Base-by-base conservation (phyloP, 2,329 filamentous ascomycete species). In the Neophaeococcomyces mojaviensis region DNA sequence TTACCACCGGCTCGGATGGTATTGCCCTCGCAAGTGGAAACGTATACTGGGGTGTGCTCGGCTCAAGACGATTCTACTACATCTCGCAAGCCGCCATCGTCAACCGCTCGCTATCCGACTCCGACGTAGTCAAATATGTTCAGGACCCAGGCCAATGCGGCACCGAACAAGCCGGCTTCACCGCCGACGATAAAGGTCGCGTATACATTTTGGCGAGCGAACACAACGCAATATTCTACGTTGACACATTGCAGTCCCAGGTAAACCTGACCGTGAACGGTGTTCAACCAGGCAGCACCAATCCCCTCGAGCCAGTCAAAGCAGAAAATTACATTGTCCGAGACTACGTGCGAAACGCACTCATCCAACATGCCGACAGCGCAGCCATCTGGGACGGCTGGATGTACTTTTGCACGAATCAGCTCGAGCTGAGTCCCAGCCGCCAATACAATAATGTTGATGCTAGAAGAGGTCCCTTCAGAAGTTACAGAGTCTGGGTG, bases 161-260 rank as follows among this genome's bases (percentile, higher is more conserved):
- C 9, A 63, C 60, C 2, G 65, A 69, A 44, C 67, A 68, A 51
- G 67, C 66, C 8, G 67, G 67, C 5, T 65, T 68, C 51, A 67
- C 65, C 2, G 66, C 66, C 2, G 67, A 69, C 45, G 64, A 68
- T 47, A 59, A 57, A 10, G 67, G 66, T 1, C 56, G 65, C 1
- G 59, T 70, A 7, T 69, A 69, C 48, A 65, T 70, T 42, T 52
- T 61, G 24, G 65, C 66, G 5, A 63, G 59, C 44, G 68, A 70
- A 54, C 67, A 69, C 35, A 70, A 70, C 46, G 64, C 67, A 4
- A 67, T 70, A 32, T 68, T 66, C 55, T 68, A 69, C 43, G 64
- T 69, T 39, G 62, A 68, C 47, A 68, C 64, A 3, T 50, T 59
- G 15, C 60, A 64, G 49, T 54, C 58, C 2, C 54, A 64, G 43